Base-by-base conservation (phyloP, 768 basidiomycete genomes). In the Cyclocybe aegerita region DNA sequence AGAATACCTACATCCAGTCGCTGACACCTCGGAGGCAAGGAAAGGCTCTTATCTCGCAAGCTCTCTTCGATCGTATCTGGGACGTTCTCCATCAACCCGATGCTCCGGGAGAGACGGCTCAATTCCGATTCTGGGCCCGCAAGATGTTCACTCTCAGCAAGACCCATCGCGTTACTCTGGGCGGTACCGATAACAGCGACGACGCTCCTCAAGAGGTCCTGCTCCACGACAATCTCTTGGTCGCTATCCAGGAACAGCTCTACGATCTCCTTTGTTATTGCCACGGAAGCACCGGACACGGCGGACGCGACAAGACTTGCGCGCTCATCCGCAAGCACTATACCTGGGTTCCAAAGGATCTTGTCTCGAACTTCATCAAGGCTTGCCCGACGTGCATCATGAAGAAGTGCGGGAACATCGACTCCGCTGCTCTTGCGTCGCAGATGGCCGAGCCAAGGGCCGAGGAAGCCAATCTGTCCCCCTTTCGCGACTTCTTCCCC, bases 311-410 rank as follows among this genome's bases (percentile, higher is more conserved):
- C 67, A 88, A 82, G 72, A 93, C 91, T 0, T 81, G 79, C 49
- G 74, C 77, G 2, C 72, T 82, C 49, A 77, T 92, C 35, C 75
- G 86, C 42, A 71, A 80, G 52, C 78, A 80, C 58, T 93, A 90
- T 65, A 85, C 87, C 7, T 92, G 86, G 84, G 80, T 93, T 23
- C 90, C 91, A 11, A 93, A 92, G 68, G 86, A 89, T 60, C 82
- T 93, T 37, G 80, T 91, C 40, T 81, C 86, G 12, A 80, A 79
- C 51, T 93, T 90, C 61, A 83, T 92, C 67, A 84, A 82, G 65
- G 77, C 77, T 17, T 93, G 91, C 60, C 91, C 90, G 10, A 87
- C 88, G 7, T 93, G 91, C 58, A 76, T 71, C 66, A 51, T 70
- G 56, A 77, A 72, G 60, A 76, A 73, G 57, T 70, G 66, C 30